A percentile compares a stretch with the other conserved stretches of the same genome.
phyloP scores from a whole-genome alignment of 257 asterid species.

The Haberlea rhodopensis region DNA sequence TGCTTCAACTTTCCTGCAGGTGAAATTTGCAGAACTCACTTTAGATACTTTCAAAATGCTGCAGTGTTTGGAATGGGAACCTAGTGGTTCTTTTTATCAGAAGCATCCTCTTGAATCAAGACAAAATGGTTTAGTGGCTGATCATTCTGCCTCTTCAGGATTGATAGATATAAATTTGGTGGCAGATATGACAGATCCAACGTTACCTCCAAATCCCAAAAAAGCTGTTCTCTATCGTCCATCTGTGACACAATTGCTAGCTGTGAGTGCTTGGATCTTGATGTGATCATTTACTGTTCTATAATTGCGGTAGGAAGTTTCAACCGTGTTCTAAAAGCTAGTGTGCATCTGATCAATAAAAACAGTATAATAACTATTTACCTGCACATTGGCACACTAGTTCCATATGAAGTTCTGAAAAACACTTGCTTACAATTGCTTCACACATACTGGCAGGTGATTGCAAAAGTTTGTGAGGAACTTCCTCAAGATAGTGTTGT shows the following conservation, averaged over 20 bases:
- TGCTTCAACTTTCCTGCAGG: constrained; percentile 45
- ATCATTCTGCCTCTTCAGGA: constrained; percentile 82
- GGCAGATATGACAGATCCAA: constrained; percentile 91
- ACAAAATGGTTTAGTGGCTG: constrained; percentile 58
- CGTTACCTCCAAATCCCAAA: constrained; percentile 90
- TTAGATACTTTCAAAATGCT: constrained; percentile 92
- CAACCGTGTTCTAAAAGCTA: constrained; percentile 1
- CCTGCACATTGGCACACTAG: background rate
- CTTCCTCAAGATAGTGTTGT: constrained; percentile 80
- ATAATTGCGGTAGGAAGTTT: constrained; percentile 15
- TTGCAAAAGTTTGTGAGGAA: constrained; percentile 81
- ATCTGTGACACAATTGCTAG: constrained; percentile 68
- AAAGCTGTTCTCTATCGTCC: constrained; percentile 89
- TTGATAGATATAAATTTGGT: constrained; percentile 72
- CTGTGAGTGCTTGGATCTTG: constrained; percentile 59
- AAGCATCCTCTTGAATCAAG: constrained; percentile 54
- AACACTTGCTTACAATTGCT: constrained; percentile 17
- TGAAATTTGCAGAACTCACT: constrained; percentile 89
- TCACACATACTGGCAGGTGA: constrained; percentile 49
- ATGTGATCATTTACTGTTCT: constrained; percentile 15
- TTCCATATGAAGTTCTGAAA: constrained; percentile 25
- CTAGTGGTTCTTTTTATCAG: constrained; percentile 77
- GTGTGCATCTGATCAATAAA: background rate
- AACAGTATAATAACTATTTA: background rate
- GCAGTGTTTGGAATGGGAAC: constrained; percentile 99